Evolutionary conservation across 208 protist genomes (phyloP), one percentile per base, ranked within the genome.

Genomic region (Willaertia magna): DNA sequence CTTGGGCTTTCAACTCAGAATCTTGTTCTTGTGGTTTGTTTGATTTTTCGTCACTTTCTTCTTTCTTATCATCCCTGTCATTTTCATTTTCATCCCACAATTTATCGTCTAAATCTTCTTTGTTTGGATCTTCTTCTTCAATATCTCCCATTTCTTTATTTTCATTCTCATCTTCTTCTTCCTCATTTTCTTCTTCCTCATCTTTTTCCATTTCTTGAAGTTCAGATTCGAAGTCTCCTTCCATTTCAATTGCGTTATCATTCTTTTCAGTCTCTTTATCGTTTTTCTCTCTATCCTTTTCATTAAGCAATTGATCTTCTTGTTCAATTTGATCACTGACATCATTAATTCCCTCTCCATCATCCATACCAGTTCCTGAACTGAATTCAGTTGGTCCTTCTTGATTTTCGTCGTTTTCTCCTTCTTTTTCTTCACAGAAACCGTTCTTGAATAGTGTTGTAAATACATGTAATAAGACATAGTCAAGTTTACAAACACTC

Each of bases 311-410:
- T 90, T 96, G 94, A 79, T 98, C 95, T 88, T 99, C 97, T 87
- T 99, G 95, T 40, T 99, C 94, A 43, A 99, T 97, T 92, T 99
- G 87, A 67, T 99, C 94, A 30, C 93, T 96, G 34, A 99, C 96
- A 88, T 99, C 98, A 84, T 99, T 98, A 87, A 98, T 93, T 84
- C 98, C 98, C 75, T 98, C 81, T 47, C 98, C 98, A 85, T 99
- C 97, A 86, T 98, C 98, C 95, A 99, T 99, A 61, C 98, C 98
- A 26, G 97, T 98, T 51, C 98, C 97, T 26, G 94, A 92, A 59
- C 93, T 87, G 87, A 90, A 91, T 2, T 94, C 86, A 39, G 89
- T 55, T 4, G 14, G 12, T 14, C 89, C 89, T 12, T 92, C 92
- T 46, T 91, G 94, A 14, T 91, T 86, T 6, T 92, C 91, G 4